phyloP scores from a whole-genome alignment of 768 basidiomycete species.

The Trametes cinnabarina region DNA sequence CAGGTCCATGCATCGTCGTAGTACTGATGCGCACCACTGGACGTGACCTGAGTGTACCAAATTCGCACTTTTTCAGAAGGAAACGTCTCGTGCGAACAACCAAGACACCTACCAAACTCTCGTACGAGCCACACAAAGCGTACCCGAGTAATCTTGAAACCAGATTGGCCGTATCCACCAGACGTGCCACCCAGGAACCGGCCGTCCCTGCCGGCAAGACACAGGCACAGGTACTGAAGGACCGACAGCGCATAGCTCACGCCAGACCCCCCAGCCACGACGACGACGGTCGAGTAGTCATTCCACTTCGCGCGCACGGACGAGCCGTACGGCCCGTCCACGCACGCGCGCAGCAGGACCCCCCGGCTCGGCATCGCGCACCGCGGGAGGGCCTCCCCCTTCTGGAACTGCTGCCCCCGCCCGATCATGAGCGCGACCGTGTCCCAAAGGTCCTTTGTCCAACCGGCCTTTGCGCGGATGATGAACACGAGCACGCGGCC shows the following conservation, averaged over 20 bases:
- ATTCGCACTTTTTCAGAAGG: background rate
- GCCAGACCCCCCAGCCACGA: conserved; percentile 73
- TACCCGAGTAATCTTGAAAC: conserved; percentile 49
- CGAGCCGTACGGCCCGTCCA: conserved; percentile 73
- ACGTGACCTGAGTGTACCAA: conserved; percentile 52
- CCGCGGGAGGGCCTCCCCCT: conserved; percentile 31
- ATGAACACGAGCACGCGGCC: conserved; percentile 62
- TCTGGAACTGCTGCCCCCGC: conserved; percentile 27
- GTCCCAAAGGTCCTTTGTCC: conserved; percentile 67
- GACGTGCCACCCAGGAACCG: conserved; percentile 44
- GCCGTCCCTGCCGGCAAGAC: conserved; percentile 55
- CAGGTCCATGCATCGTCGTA: conserved; percentile 61
- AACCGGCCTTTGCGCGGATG: conserved; percentile 66
- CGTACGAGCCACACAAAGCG: conserved; percentile 77
- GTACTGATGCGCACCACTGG: conserved; percentile 68
- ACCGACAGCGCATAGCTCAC: conserved; percentile 70
- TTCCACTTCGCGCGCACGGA: conserved; percentile 58
- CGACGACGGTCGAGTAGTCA: conserved; percentile 53
- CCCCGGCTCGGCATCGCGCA: conserved; percentile 43
- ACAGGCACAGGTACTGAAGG: conserved; percentile 60
- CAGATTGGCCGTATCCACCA: conserved; percentile 43
- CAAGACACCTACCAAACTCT: conserved; percentile 58
- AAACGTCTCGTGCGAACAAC: background rate
- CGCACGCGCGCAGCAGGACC: conserved; percentile 51
- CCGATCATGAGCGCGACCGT: conserved; percentile 40